These are phyloP conservation scores for Eutrema yunnanense DNA, from an alignment of 345 rosid species.

Conservation along the genomic window DNA sequence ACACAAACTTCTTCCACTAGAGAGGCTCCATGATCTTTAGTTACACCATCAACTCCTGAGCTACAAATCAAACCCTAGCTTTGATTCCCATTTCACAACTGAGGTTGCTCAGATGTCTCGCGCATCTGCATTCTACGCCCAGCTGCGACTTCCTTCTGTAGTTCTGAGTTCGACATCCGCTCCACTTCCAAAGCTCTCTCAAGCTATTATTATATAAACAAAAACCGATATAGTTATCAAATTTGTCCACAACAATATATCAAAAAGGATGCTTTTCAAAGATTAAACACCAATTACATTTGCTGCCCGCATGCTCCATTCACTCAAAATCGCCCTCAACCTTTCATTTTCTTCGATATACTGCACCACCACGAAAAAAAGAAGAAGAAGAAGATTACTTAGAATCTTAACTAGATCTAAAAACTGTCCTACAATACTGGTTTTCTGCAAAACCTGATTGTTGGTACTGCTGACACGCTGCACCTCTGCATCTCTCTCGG, in stretches of 20 bases:
- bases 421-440: background rate
- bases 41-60: background rate
- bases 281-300: constrained; percentile 46
- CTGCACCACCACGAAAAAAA: constrained; percentile 33
- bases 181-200: constrained; percentile 87
- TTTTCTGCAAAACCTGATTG: constrained; percentile 53
- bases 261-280: background rate
- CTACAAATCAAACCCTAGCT: background rate
- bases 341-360: constrained; percentile 93
- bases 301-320: constrained; percentile 91
- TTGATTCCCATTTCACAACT: background rate
- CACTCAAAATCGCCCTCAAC: constrained; percentile 79
- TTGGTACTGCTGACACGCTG: constrained; percentile 69
- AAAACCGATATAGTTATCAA: background rate
- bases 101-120: constrained; percentile 8
- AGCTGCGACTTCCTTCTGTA: constrained; percentile 58
- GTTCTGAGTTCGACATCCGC: constrained; percentile 69
- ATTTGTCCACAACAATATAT: background rate
- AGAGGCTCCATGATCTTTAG: background rate
- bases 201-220: constrained; percentile 34
- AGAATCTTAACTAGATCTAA: background rate
- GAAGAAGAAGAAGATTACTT: background rate
- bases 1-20: background rate
- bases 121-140: constrained; percentile 6
- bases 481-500: constrained; percentile 80